A percentile compares a stretch with the other conserved stretches of the same genome.
These are phyloP conservation scores for Grammothele lineata DNA, from an alignment of 768 basidiomycete genomes.

Conservation along the genomic window DNA sequence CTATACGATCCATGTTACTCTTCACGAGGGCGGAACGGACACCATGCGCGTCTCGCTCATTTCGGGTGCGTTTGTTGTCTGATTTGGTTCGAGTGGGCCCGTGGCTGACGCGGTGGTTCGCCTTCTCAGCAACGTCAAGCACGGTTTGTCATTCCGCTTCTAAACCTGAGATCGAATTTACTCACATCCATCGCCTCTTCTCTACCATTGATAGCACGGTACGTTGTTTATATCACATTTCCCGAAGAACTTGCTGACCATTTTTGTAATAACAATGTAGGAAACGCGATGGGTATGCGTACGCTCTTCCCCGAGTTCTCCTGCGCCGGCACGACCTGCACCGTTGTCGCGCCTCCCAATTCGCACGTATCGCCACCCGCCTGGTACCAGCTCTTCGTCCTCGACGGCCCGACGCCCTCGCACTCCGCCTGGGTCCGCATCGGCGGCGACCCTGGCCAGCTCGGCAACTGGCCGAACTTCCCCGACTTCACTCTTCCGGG, in stretches of 20 bases:
- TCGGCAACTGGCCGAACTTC: conserved; percentile 72
- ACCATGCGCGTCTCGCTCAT: conserved; percentile 60
- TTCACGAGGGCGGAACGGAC: conserved; percentile 36
- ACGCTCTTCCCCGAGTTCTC: conserved; percentile 71
- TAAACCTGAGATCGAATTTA: neutral
- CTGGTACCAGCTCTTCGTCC: conserved; percentile 72
- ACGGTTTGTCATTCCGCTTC: conserved; percentile 35
- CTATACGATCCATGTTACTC: conserved; percentile 47
- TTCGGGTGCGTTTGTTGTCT: conserved; percentile 42
- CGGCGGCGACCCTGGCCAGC: conserved; percentile 64
- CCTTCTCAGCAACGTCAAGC: conserved; percentile 57
- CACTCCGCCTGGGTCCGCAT: conserved; percentile 73
- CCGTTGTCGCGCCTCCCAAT: conserved; percentile 75
- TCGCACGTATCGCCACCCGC: conserved; percentile 64
- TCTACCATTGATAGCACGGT: conserved; percentile 9
- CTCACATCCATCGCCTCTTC: neutral
- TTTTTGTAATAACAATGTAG: conserved; percentile 23
- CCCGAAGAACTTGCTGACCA: neutral
- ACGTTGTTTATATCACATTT: neutral
- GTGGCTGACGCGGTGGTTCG: conserved; percentile 3
- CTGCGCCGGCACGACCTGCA: conserved; percentile 66
- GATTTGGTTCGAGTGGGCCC: neutral
- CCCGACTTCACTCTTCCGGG: conserved; percentile 69
- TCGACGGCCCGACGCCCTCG: conserved; percentile 78
- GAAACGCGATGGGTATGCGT: conserved; percentile 67